Evolutionary conservation across 2,329 filamentous ascomycete species (phyloP).

Genomic region (Ramularia endophylla): DNA sequence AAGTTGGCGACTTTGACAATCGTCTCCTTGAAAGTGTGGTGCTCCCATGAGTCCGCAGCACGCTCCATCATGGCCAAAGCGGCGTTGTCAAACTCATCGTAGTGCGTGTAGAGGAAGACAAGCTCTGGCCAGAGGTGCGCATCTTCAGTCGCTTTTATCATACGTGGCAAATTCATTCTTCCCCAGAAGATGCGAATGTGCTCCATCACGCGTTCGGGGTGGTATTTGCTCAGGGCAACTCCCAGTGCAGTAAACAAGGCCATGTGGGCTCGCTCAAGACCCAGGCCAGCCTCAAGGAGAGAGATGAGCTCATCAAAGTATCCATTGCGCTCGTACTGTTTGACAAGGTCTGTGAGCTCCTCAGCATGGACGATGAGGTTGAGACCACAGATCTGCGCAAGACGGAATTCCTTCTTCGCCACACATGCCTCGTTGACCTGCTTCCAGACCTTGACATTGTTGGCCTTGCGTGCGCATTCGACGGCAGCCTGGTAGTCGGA

Average conservation of each 20-base stretch:
- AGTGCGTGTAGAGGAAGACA: conserved; percentile 97
- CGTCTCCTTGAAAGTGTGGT: conserved; percentile 99
- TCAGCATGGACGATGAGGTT: conserved; percentile 98
- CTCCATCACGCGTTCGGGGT: conserved; percentile 95
- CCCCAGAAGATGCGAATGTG: conserved; percentile 99
- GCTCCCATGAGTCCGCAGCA: conserved; percentile 96
- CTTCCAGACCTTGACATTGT: conserved; percentile 99
- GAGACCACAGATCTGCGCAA: conserved; percentile 97
- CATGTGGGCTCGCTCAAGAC: conserved; percentile 59
- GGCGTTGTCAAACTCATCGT: conserved; percentile 97
- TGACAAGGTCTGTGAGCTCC: conserved; percentile 85
- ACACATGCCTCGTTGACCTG: conserved; percentile 97
- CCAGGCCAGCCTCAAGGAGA: conserved; percentile 88
- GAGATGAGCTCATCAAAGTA: conserved; percentile 98
- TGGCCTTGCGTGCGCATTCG: conserved; percentile 95
- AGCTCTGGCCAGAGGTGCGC: conserved; percentile 96
- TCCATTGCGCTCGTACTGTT: conserved; percentile 93
- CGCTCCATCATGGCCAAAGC: conserved; percentile 97
- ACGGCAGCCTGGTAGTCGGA: conserved; percentile 96
- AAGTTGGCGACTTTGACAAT: conserved; percentile 96
- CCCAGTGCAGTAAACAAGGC: conserved; percentile 90
- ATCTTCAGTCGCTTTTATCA: conserved; percentile 88
- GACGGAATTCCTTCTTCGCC: conserved; percentile 95
- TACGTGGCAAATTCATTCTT: conserved; percentile 94
- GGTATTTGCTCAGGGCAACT: conserved; percentile 88